Base-by-base conservation (phyloP, 805 yeast genomes). In the Monosporozyma unispora region DNA sequence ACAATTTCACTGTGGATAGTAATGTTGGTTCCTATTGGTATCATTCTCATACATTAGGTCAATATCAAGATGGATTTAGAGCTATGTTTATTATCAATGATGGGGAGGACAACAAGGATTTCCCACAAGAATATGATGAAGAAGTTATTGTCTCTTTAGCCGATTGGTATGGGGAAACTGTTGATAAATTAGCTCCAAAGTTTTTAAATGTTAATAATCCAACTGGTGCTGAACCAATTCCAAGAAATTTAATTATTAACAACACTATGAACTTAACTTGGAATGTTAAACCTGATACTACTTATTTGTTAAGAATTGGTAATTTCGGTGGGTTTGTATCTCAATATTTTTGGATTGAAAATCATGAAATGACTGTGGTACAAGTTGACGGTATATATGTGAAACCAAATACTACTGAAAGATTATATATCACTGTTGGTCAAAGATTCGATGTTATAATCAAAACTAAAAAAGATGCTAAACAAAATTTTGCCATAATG, bases 151-250 rank as follows among this genome's bases (percentile, higher is more conserved):
- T 91, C 52, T 70, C 85, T 8, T 58, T 93, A 41, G 73, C 84
- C 45, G 99, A 93, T 61, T 90, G 96, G 95, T 93, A 93, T 71
- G 96, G 88, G 65, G 75, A 61, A 10, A 49, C 60, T 4, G 74
- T 82, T 29, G 71, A 72, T 23, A 78, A 68, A 37, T 71, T 84
- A 56, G 70, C 65, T 19, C 70, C 75, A 16, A 51, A 58, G 35
- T 90, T 93, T 71, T 63, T 89, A 73, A 78, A 71, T 56, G 65
- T 82, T 54, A 81, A 75, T 72, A 93, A 93, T 69, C 99, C 99
- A 51, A 87, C 96, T 9, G 99, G 99, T 62, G 96, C 98, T 42
- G 99, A 93, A 71, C 99, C 99, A 47, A 82, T 93, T 57, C 99
- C 99, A 8, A 84, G 86, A 57, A 71, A 73, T 64, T 68, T 85